Evolutionary conservation across 2,329 filamentous ascomycete genomes (phyloP).

Genomic region (Westerdykella aurantiaca): DNA sequence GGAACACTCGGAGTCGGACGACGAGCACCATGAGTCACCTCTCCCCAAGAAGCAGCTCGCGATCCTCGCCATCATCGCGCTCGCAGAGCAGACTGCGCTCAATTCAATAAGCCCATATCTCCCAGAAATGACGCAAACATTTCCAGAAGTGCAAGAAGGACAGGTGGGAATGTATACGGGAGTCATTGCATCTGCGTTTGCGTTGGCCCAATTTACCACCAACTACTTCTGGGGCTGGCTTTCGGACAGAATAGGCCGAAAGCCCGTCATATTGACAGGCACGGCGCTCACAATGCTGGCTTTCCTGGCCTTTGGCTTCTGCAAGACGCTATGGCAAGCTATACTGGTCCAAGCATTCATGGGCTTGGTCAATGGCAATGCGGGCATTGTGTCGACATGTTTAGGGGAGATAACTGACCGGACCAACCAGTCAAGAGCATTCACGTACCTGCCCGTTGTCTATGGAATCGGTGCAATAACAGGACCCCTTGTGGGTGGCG

Average conservation of each 20-base stretch:
- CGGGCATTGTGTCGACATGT: slow-evolving; percentile 87
- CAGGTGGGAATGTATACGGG: slow-evolving; percentile 85
- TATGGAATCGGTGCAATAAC: slow-evolving; percentile 93
- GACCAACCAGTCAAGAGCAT: slow-evolving; percentile 88
- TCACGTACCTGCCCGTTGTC: slow-evolving; percentile 92
- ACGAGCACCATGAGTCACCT: slow-evolving; percentile 56
- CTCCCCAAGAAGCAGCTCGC: slow-evolving; percentile 77
- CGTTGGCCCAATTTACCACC: slow-evolving; percentile 83
- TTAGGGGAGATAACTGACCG: slow-evolving; percentile 92
- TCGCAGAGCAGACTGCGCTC: slow-evolving; percentile 91
- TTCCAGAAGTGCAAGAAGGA: slow-evolving; percentile 67
- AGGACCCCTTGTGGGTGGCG: slow-evolving; percentile 81
- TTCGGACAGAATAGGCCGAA: slow-evolving; percentile 71
- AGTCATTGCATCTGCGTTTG: slow-evolving; percentile 83
- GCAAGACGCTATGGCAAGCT: slow-evolving; percentile 74
- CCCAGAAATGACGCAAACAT: slow-evolving; percentile 82
- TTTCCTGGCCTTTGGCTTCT: slow-evolving; percentile 84
- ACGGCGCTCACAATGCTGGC: slow-evolving; percentile 76
- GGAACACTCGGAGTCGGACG: slow-evolving; percentile 32
- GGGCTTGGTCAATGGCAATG: slow-evolving; percentile 92
- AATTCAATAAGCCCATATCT: slow-evolving; percentile 96
- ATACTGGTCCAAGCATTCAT: slow-evolving; percentile 81
- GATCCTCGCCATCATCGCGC: slow-evolving; percentile 78
- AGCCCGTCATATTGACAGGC: slow-evolving; percentile 75
- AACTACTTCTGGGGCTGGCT: slow-evolving; percentile 89